Evolutionary conservation across 768 basidiomycete species (phyloP), one percentile per base, ranked within the genome.

Genomic region (Rhodosporidiobolus sp.): DNA sequence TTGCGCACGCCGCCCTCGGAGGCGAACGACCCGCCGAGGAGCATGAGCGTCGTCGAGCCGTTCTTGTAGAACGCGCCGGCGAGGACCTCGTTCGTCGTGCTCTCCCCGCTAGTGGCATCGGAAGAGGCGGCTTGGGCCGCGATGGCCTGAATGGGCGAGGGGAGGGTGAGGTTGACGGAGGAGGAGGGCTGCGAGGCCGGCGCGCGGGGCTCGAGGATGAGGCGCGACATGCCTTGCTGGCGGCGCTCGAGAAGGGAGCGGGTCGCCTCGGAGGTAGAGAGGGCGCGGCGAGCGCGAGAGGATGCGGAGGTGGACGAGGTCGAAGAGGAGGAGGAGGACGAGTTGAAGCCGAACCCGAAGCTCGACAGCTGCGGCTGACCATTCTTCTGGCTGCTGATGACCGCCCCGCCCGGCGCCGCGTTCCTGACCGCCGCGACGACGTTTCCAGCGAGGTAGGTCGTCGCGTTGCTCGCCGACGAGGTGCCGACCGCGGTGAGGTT

Each of bases 61-160:
- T 97, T 96, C 12, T 87, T 89, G 91, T 92, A 97, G 83, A 93
- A 97, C 4, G 86, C 86, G 45, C 92, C 95, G 0, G 91, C 86
- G 65, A 96, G 84, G 70, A 97, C 87, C 26, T 91, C 88, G 0
- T 93, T 92, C 1, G 58, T 48, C 43, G 63, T 34, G 28, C n/a
- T n/a, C n/a, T 20, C 43, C 5, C 22, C 30, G n/a, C 19, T 4
- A 14, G n/a, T 14, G 22, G n/a, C n/a, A n/a, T n/a, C n/a, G n/a
- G n/a, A n/a, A n/a, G 49, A 43, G 16, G 70, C 56, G 52, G 24
- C 32, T 2, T 53, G 32, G 28, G 65, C 17, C 3, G 63, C 62
- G 28, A 63, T 30, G 22, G 70, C 70, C 57, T 63, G 62, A 45
- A 72, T 65, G 17, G 73, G 69, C 30, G 74, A 52, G 0, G 74